phyloP scores from a whole-genome alignment of 768 basidiomycete species.

The Chalciporus chontae region DNA sequence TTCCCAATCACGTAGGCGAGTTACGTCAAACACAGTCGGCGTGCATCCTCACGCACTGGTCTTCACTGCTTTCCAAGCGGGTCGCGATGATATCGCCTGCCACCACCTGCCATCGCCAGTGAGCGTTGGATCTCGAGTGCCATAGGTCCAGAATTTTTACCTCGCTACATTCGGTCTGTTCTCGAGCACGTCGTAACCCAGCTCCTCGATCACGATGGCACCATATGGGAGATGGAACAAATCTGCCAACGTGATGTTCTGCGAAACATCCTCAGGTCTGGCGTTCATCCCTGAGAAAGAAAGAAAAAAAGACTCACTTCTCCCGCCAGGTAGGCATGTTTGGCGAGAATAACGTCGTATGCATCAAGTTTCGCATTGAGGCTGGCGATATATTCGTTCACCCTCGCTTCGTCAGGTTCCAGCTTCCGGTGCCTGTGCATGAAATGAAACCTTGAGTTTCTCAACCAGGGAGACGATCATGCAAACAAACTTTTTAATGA shows the following conservation, averaged over 20 bases:
- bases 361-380: conserved; percentile 42
- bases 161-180: conserved; percentile 26
- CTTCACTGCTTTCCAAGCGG: conserved; percentile 47
- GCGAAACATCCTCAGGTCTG: not conserved
- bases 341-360: conserved; percentile 51
- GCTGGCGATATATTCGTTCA: conserved; percentile 19
- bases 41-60: conserved; percentile 22
- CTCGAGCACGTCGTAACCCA: conserved; percentile 19
- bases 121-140: not conserved
- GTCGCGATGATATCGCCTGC: conserved; percentile 43
- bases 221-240: conserved; percentile 44
- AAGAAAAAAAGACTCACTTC: conserved; percentile 34
- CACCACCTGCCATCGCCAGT: conserved; percentile 42
- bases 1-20: too few relatives aligned
- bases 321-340: conserved; percentile 55
- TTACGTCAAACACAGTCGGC: not conserved
- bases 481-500: conserved; percentile 45
- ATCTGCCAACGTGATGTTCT: conserved; percentile 45
- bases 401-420: conserved; percentile 18
- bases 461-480: conserved; percentile 18
- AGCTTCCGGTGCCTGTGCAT: conserved; percentile 6
- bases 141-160: conserved; percentile 4
- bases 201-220: conserved; percentile 24
- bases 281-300: too few relatives aligned
- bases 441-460: conserved; percentile 4